Percentiles rank a stretch among this genome's conserved stretches.
Conservation (phyloP, 2,329 filamentous ascomycete genomes). For the Lachnellula willkommii region DNA sequence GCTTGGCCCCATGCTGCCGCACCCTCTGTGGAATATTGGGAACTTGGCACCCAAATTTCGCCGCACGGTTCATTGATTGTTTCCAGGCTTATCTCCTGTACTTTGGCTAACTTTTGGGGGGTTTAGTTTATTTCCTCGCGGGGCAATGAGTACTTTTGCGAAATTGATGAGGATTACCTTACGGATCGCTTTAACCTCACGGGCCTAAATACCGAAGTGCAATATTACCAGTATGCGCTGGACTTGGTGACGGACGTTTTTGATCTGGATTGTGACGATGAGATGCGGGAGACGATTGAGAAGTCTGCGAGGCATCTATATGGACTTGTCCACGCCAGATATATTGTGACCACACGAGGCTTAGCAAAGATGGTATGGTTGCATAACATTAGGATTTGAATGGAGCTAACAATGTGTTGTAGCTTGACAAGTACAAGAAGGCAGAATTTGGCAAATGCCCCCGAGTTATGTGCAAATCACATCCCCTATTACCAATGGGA, state of each 20-base stretch:
- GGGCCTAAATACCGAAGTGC: constrained; percentile 91
- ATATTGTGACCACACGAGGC: constrained; percentile 92
- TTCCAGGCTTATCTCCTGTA: neutral
- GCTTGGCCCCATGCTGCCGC: neutral
- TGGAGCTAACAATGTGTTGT: constrained; percentile 17
- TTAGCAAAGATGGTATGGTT: constrained; percentile 84
- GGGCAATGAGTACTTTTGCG: constrained; percentile 99
- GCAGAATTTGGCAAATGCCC: constrained; percentile 97
- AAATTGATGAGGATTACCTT: constrained; percentile 98
- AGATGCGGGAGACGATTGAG: constrained; percentile 96
- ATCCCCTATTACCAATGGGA: constrained; percentile 91
- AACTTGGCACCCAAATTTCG: neutral
- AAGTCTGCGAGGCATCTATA: constrained; percentile 95
- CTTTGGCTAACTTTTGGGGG: constrained; percentile 19
- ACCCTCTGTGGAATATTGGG: neutral
- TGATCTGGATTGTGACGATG: constrained; percentile 96
- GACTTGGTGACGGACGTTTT: constrained; percentile 98
- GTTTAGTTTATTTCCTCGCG: constrained; percentile 93
- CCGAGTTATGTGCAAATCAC: constrained; percentile 87
- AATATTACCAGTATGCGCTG: constrained; percentile 98
- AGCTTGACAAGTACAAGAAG: constrained; percentile 99
- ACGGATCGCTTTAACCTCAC: constrained; percentile 98
- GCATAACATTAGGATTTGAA: neutral
- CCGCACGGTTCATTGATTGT: neutral
- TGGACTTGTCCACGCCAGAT: constrained; percentile 90